Evolutionary conservation across 805 yeast genomes (phyloP).

Genomic region (Starmerella apis): DNA sequence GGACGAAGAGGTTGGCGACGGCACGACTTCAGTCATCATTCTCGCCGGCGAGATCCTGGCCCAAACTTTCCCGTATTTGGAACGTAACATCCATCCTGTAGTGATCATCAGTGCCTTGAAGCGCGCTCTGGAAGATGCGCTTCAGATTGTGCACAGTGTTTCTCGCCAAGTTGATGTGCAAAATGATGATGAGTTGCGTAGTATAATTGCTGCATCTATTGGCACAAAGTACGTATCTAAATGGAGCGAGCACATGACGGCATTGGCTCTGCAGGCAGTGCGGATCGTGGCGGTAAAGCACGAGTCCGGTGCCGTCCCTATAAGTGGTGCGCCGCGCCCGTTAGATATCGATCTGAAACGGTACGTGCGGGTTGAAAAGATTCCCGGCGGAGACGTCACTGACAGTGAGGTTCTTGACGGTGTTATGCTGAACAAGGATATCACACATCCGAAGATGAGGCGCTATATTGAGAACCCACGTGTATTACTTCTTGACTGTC

Average conservation of each 20-base stretch:
- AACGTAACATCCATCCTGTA: slow-evolving; percentile 93
- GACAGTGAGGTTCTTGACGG: slow-evolving; percentile 86
- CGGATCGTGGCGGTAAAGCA: slow-evolving; percentile 52
- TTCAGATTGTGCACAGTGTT: slow-evolving; percentile 73
- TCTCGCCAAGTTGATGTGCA: slow-evolving; percentile 73
- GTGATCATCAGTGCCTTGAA: slow-evolving; percentile 89
- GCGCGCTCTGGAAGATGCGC: slow-evolving; percentile 80
- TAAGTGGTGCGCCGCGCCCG: slow-evolving; percentile 36
- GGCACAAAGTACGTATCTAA: slow-evolving; percentile 90
- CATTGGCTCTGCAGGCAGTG: slow-evolving; percentile 77
- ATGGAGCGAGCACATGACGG: slow-evolving; percentile 89
- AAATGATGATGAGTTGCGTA: slow-evolving; percentile 78
- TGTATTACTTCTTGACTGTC: slow-evolving; percentile 83
- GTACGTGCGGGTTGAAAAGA: slow-evolving; percentile 86
- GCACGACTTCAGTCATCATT: slow-evolving; percentile 94
- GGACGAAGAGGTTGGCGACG: slow-evolving; percentile 98
- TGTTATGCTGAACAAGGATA: slow-evolving; percentile 86
- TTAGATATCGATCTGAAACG: slow-evolving; percentile 85
- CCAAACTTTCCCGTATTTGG: slow-evolving; percentile 83
- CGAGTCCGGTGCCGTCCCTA: slow-evolving; percentile 28
- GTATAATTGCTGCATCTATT: slow-evolving; percentile 78
- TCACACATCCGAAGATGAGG: slow-evolving; percentile 97
- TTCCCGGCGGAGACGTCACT: slow-evolving; percentile 95
- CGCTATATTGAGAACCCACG: slow-evolving; percentile 82
- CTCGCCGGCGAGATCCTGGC: slow-evolving; percentile 95